These are phyloP conservation scores for Acrodontium crateriforme DNA, from an alignment of 2,329 filamentous ascomycete genomes.

Conservation along the genomic window DNA sequence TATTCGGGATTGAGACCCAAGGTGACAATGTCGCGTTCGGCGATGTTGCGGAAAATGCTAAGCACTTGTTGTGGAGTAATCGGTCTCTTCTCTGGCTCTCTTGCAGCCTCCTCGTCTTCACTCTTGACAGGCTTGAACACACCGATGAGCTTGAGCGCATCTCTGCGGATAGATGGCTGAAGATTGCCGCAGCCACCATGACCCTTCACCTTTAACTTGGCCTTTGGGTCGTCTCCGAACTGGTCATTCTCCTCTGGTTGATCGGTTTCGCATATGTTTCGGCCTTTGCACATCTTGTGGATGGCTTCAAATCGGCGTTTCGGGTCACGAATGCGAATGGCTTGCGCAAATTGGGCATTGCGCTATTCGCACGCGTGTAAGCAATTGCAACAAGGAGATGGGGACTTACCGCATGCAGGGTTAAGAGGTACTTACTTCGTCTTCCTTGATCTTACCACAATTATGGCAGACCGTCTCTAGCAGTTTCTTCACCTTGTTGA, in stretches of 20 bases:
- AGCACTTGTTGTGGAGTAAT: constrained; percentile 78
- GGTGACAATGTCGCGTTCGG: constrained; percentile 64
- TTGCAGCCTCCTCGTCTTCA: constrained; percentile 54
- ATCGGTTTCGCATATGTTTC: constrained; percentile 71
- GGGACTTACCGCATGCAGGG: constrained; percentile 18
- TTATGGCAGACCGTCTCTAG: constrained; percentile 98
- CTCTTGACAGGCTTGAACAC: constrained; percentile 59
- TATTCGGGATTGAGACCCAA: constrained; percentile 93
- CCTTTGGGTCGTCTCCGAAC: constrained; percentile 46
- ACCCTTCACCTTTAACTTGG: constrained; percentile 37
- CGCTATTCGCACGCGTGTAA: constrained; percentile 45
- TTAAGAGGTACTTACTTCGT: constrained; percentile 78
- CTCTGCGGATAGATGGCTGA: constrained; percentile 77
- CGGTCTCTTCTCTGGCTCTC: constrained; percentile 60
- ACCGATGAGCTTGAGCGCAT: constrained; percentile 68
- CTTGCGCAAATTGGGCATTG: constrained; percentile 70
- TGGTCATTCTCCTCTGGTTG: constrained; percentile 53
- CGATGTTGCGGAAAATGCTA: constrained; percentile 74
- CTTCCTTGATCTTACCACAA: constrained; percentile 92
- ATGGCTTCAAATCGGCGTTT: constrained; percentile 90
- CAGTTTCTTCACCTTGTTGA: constrained; percentile 99
- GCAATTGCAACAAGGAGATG: constrained; percentile 23
- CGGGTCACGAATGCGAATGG: constrained; percentile 73
- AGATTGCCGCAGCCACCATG: constrained; percentile 91
- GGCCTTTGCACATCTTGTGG: constrained; percentile 83